Base-by-base conservation (phyloP, 164 flowering plant genomes). In the Pachysandra terminalis region DNA sequence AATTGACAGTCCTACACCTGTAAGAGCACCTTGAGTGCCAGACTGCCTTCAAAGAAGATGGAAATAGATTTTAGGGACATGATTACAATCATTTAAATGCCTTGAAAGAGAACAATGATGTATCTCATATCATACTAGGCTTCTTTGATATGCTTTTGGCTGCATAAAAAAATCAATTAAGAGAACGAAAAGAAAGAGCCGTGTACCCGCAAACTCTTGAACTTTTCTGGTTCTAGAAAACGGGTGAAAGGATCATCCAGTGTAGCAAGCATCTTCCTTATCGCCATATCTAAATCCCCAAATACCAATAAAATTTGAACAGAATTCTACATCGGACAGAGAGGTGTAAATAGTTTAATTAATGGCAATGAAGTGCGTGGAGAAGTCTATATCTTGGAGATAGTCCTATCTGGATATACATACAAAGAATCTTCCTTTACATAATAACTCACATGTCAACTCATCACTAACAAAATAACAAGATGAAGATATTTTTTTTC, bases 231-330 rank as follows among this genome's bases (percentile, higher is more conserved):
- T 77, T 92, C 99, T 68, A 95, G 81, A 74, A 95, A 95, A 52
- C 97, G 86, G 57, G 97, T 92, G 81, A 92, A 95, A 67, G 97
- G 99, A 83, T 95, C 97, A 81, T 88, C 85, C 59, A 95, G 78
- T 49, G 97, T 86, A 49, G 89, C 91, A 73, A 95, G 79, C 99
- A 95, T 95, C 87, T 89, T 95, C 81, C 76, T 91, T 72, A 95
- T 95, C 28, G 97, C 99, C 49, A 28, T 68, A 80, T 95, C 99
- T 95, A 81, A 68, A 74, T 21, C 40, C 56, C 71, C 63, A 72
- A 51, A 74, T 22, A 62, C 45, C 45, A 68, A 9, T 37, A 53
- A 61, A 49, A 59, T 51, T 59, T 28, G 56, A 23, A 72, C 27
- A 19, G 49, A 26, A 28, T 4, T 54, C 68, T 54, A 65, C 67